A percentile compares a stretch with the other conserved stretches of the same genome.
Conservation (phyloP, 176 grass and related monocot species). For the Triticum urartu region DNA sequence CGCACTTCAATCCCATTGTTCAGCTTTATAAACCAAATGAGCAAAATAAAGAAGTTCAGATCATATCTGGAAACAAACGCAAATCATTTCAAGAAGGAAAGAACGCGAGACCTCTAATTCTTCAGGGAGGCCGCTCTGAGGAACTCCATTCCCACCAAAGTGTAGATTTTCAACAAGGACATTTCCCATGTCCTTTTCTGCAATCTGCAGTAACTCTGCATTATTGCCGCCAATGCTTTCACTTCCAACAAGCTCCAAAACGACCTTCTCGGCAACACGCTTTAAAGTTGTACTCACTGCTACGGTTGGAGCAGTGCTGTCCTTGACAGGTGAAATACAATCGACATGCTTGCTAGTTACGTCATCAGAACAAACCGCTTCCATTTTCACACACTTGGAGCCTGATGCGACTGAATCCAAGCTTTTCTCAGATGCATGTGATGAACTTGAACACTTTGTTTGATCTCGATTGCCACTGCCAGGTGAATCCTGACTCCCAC, state of each 20-base stretch:
- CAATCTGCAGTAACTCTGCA: slow-evolving; percentile 47
- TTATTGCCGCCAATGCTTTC: slow-evolving; percentile 42
- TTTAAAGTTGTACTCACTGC: slow-evolving; percentile 39
- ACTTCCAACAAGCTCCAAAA: slow-evolving; percentile 41
- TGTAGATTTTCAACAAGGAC: slow-evolving; percentile 35
- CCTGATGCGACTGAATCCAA: slow-evolving; percentile 15
- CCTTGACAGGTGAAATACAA: slow-evolving; percentile 29
- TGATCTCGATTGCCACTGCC: slow-evolving; percentile 5
- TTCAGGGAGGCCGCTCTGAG: slow-evolving; percentile 43
- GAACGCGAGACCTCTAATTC: slow-evolving; percentile 68
- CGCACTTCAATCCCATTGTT: slow-evolving; percentile 52
- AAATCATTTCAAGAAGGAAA: not conserved
- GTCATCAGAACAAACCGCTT: slow-evolving; percentile 22
- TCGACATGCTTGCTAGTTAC: slow-evolving; percentile 15
- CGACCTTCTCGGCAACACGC: slow-evolving; percentile 39
- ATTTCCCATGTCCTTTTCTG: slow-evolving; percentile 16
- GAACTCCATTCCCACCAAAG: slow-evolving; percentile 35
- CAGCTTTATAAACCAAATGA: slow-evolving; percentile 37
- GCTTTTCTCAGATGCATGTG: slow-evolving; percentile 44
- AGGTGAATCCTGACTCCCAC: slow-evolving; percentile 33
- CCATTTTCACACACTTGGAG: not conserved
- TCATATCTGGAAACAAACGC: not conserved
- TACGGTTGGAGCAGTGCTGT: slow-evolving; percentile 16
- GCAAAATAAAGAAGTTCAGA: slow-evolving; percentile 40
- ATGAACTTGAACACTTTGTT: slow-evolving; percentile 26